phyloP scores from a whole-genome alignment of 1,139 yeast genomes.

The Trichomonascaceae sp. region DNA sequence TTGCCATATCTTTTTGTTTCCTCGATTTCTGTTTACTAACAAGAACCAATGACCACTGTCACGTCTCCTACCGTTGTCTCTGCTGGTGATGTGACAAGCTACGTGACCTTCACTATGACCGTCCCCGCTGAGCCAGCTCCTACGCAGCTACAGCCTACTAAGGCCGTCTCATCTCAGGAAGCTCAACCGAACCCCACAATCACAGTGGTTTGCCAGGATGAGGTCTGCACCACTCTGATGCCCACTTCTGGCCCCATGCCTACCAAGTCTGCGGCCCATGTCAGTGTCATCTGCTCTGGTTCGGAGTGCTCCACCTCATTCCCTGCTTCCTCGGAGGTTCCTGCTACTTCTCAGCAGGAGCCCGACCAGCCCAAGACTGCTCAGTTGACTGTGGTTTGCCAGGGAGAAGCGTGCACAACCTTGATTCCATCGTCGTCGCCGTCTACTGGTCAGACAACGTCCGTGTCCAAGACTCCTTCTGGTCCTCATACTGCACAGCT shows the following conservation, averaged over 20 bases:
- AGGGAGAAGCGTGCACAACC: conserved; percentile 2
- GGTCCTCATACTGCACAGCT: neutral
- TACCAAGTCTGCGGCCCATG: neutral
- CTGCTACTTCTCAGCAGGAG: conserved; percentile 1
- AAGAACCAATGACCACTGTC: conserved; percentile 7
- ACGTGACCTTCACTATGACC: too few relatives aligned
- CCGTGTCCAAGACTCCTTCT: neutral
- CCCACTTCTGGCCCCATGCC: conserved; percentile 2
- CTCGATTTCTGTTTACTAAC: conserved; percentile 1
- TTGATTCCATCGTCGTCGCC: conserved; percentile 1
- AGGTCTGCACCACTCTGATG: conserved; percentile 6
- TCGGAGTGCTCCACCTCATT: too few relatives aligned
- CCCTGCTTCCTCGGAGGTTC: conserved; percentile 1
- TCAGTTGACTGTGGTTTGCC: conserved; percentile 4
- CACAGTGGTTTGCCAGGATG: conserved; percentile 8
- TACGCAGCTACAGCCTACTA: too few relatives aligned
- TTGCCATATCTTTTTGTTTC: neutral
- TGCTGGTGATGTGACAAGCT: too few relatives aligned
- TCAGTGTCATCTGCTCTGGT: too few relatives aligned
- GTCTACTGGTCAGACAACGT: conserved; percentile 1
- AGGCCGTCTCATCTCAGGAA: too few relatives aligned
- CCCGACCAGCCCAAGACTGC: too few relatives aligned
- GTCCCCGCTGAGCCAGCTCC: too few relatives aligned
- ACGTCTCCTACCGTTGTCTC: conserved; percentile 5
- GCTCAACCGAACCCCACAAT: too few relatives aligned